Evolutionary conservation across 1,284 basidiomycete genomes (phyloP).

Genomic region (Ustilago shanxiensis): DNA sequence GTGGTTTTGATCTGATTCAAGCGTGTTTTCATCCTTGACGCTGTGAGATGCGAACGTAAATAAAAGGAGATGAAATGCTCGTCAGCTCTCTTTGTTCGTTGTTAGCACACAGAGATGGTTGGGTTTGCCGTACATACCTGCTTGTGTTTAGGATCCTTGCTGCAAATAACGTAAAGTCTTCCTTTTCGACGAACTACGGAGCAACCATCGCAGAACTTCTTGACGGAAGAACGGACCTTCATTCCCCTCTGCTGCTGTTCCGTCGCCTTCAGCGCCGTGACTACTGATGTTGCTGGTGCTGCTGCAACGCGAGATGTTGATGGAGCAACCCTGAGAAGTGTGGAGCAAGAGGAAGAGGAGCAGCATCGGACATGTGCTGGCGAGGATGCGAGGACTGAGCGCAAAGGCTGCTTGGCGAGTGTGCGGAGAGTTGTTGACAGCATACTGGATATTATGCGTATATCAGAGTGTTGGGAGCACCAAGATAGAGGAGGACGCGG

Average conservation of each 20-base stretch:
- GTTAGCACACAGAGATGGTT: too few relatives aligned
- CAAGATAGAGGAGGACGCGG: too few relatives aligned
- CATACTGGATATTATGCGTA: slow-evolving; percentile 26
- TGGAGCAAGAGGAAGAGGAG: slow-evolving; percentile 30
- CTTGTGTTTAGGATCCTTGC: slow-evolving; percentile 96
- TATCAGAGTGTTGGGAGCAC: too few relatives aligned
- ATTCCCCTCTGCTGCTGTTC: slow-evolving; percentile 77
- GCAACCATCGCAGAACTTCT: slow-evolving; percentile 74
- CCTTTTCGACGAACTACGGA: slow-evolving; percentile 78
- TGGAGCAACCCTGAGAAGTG: slow-evolving; percentile 21
- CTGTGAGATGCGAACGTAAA: slow-evolving; percentile 5
- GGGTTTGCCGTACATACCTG: slow-evolving; percentile 87
- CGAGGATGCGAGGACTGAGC: slow-evolving; percentile 7
- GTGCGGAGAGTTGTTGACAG: slow-evolving; percentile 18
- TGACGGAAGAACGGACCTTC: slow-evolving; percentile 96
- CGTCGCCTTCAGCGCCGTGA: slow-evolving; percentile 10
- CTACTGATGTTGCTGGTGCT: slow-evolving; percentile 3
- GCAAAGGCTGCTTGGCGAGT: slow-evolving; percentile 26
- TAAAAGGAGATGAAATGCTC: neutral
- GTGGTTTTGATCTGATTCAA: too few relatives aligned
- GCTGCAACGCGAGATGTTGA: neutral
- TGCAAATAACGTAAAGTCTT: slow-evolving; percentile 91
- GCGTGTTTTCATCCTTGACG: slow-evolving; percentile 17
- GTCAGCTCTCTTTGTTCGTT: too few relatives aligned
- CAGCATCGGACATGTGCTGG: slow-evolving; percentile 27